Evolutionary conservation across 805 yeast species (phyloP).

Genomic region (Candida insectalens): DNA sequence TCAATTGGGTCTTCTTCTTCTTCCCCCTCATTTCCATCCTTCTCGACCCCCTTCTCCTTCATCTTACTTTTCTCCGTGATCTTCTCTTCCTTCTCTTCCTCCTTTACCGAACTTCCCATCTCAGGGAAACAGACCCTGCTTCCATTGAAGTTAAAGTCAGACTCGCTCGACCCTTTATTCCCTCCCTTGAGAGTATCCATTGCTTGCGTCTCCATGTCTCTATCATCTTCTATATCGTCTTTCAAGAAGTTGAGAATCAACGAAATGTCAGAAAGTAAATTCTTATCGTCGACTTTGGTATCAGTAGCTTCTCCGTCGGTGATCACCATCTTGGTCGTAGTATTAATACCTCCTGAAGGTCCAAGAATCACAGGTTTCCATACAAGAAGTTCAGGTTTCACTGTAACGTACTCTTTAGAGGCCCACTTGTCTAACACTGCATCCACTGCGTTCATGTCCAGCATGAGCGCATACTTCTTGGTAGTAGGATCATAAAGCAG

Average conservation of each 20-base stretch:
- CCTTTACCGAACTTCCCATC: constrained; percentile 9
- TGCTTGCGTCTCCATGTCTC: constrained; percentile 49
- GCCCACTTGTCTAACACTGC: constrained; percentile 40
- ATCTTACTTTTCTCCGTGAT: constrained; percentile 7
- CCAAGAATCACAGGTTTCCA: constrained; percentile 86
- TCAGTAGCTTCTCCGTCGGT: constrained; percentile 13
- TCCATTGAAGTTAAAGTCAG: constrained; percentile 6
- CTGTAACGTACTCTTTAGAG: constrained; percentile 36
- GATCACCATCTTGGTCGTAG: constrained; percentile 35
- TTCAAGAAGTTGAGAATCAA: constrained; percentile 48
- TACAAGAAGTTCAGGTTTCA: constrained; percentile 46
- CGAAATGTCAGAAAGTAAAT: constrained; percentile 40
- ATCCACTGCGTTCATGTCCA: constrained; percentile 37
- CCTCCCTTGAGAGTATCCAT: constrained; percentile 32
- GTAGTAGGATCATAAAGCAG: constrained; percentile 38
- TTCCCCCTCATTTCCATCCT: neutral
- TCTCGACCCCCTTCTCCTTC: constrained; percentile 2
- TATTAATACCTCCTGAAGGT: constrained; percentile 77
- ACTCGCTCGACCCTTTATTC: neutral
- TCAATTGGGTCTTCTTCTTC: neutral
- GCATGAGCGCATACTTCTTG: constrained; percentile 40
- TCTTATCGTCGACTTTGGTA: constrained; percentile 15
- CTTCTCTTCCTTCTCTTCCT: constrained; percentile 7
- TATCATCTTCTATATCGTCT: constrained; percentile 60
- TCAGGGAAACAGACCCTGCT: constrained; percentile 19